These are phyloP conservation scores for Flaveria brownii DNA, from an alignment of 129 eudicot species.

Conservation along the genomic window DNA sequence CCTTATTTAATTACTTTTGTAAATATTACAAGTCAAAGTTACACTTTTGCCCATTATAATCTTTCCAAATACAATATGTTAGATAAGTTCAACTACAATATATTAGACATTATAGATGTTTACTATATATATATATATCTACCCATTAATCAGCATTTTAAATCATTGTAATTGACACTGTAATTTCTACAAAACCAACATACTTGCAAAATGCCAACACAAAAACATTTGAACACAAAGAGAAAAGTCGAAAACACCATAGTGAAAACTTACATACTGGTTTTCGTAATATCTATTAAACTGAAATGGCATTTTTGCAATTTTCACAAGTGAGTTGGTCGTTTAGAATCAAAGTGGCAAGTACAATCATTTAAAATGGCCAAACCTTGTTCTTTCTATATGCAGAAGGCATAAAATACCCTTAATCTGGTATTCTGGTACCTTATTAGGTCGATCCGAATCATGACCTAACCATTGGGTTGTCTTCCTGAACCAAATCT, in stretches of 20 bases:
- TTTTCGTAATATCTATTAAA: background rate
- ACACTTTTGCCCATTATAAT: background rate
- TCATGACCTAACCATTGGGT: constrained; percentile 25
- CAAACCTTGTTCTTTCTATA: constrained; percentile 5
- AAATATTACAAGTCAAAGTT: too few relatives aligned
- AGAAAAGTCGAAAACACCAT: background rate
- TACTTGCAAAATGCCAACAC: constrained; percentile 22
- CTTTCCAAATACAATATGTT: background rate
- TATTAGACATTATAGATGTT: background rate
- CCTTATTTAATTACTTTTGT: too few relatives aligned
- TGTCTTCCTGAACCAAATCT: constrained; percentile 52
- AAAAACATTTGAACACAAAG: background rate
- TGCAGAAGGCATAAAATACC: constrained; percentile 8
- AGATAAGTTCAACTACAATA: background rate
- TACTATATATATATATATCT: background rate
- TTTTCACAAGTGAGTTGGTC: constrained; percentile 20
- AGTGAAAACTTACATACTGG: background rate
- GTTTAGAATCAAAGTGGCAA: constrained; percentile 16
- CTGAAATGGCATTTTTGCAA: background rate
- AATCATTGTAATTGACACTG: constrained; percentile 12
- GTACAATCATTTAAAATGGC: constrained; percentile 8
- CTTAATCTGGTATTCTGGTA: constrained; percentile 17
- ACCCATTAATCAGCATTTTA: constrained; percentile 2
- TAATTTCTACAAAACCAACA: constrained; percentile 25
- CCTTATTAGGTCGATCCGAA: background rate